Evolutionary conservation across 2,329 filamentous ascomycete species (phyloP).

Genomic region (Gnomoniopsis sp.): DNA sequence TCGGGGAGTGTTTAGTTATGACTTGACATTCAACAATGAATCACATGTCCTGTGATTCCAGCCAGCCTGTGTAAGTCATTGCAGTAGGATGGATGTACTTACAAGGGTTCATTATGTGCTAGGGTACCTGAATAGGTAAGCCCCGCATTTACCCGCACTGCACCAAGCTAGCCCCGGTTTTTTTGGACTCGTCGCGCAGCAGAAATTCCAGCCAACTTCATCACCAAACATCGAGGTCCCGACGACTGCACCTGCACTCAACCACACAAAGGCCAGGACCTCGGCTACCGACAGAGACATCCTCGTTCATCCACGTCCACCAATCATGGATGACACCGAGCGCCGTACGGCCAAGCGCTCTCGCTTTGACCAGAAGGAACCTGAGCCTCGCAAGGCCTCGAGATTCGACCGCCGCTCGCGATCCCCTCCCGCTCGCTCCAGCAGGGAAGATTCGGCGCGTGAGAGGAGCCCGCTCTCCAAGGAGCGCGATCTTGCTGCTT

Average conservation of each 20-base stretch:
- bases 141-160: conserved; percentile 4
- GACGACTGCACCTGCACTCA: conserved; percentile 8
- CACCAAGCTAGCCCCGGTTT: too few species aligned
- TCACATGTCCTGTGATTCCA: too few species aligned
- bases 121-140: too few species aligned
- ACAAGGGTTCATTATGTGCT: too few species aligned
- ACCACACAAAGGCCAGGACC: background rate
- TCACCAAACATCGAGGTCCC: conserved; percentile 12
- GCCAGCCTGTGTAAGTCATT: too few species aligned
- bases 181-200: background rate
- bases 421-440: conserved; percentile 62
- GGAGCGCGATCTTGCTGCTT: conserved; percentile 32
- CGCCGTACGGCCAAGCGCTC: conserved; percentile 74
- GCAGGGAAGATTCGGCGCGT: conserved; percentile 63
- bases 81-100: too few species aligned
- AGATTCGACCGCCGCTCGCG: conserved; percentile 91
- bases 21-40: too few species aligned
- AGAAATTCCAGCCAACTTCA: conserved; percentile 11
- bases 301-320: conserved; percentile 8
- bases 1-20: too few species aligned
- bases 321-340: conserved; percentile 73
- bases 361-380: conserved; percentile 89
- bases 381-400: conserved; percentile 71
- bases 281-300: background rate
- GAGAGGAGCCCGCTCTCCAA: conserved; percentile 74